Percentiles rank a stretch among this genome's conserved stretches.
Evolutionary conservation across 106 monocot genomes (phyloP).

Genomic region (Dactylorhiza incarnata): DNA sequence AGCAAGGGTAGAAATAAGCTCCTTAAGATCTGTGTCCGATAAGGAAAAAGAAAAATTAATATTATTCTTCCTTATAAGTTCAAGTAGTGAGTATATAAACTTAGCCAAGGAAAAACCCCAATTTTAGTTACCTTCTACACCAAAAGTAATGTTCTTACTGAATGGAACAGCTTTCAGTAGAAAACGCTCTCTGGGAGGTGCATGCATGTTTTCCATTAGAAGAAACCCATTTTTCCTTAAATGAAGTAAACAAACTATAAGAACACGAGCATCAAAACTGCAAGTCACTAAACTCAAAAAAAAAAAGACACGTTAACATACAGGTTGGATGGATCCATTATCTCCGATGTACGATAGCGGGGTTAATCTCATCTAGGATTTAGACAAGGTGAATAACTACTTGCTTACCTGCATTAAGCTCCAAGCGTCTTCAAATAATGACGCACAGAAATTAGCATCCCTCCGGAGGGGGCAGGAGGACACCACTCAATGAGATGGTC

Average conservation of each 20-base stretch:
- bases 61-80: background rate
- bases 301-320: too few relatives aligned
- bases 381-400: too few relatives aligned
- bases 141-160: conserved; percentile 93
- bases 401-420: too few relatives aligned
- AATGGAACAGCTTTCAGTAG: conserved; percentile 85
- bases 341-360: too few relatives aligned
- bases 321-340: too few relatives aligned
- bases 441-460: too few relatives aligned
- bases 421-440: too few relatives aligned
- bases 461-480: too few relatives aligned
- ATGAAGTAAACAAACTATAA: conserved; percentile 12
- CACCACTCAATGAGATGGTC: too few relatives aligned
- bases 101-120: background rate
- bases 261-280: background rate
- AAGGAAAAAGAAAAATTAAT: background rate
- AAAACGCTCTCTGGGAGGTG: conserved; percentile 69
- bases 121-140: conserved; percentile 57
- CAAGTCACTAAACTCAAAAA: background rate
- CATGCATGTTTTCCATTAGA: conserved; percentile 67
- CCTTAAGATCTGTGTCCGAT: conserved; percentile 68
- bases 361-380: too few relatives aligned
- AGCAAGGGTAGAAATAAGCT: conserved; percentile 73
- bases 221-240: conserved; percentile 91
- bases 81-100: background rate